Conservation (phyloP, 1,284 basidiomycete species). For the Tilletiopsis washingtonensis region DNA sequence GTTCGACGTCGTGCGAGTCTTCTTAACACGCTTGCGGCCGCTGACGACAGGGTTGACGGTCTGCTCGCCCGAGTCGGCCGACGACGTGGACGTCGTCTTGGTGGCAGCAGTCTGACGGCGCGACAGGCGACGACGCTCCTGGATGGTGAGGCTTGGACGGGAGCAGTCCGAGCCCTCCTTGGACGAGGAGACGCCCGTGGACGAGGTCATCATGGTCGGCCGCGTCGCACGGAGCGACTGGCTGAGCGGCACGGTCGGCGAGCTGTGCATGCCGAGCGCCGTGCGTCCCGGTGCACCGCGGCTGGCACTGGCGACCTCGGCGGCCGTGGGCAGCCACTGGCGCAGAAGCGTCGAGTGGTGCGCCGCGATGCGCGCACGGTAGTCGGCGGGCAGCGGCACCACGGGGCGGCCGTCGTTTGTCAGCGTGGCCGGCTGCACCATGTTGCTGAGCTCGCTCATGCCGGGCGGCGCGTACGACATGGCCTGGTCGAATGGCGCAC, state of each 20-base stretch:
- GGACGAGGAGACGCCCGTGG: too few relatives aligned
- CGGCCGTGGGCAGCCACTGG: slow-evolving; percentile 1
- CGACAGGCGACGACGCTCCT: slow-evolving; percentile 34
- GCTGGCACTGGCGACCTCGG: background rate
- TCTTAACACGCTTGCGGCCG: too few relatives aligned
- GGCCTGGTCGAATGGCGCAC: background rate
- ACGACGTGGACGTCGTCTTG: background rate
- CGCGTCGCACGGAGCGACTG: slow-evolving; percentile 3
- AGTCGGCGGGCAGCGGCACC: background rate
- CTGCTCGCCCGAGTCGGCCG: slow-evolving; percentile 9
- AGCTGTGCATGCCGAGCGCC: slow-evolving; percentile 3
- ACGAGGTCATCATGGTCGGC: slow-evolving; percentile 4
- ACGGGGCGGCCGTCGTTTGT: background rate
- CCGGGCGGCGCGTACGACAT: background rate
- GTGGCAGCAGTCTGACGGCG: slow-evolving; percentile 13
- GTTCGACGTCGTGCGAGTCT: too few relatives aligned
- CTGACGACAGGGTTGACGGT: background rate
- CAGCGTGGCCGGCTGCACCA: background rate
- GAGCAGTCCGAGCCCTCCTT: too few relatives aligned
- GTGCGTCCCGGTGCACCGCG: background rate
- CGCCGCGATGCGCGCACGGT: slow-evolving; percentile 11
- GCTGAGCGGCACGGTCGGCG: slow-evolving; percentile 1
- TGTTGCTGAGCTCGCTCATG: background rate
- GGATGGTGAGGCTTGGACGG: slow-evolving; percentile 17
- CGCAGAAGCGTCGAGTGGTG: slow-evolving; percentile 9